Evolutionary conservation across 2,329 filamentous ascomycete genomes (phyloP), one percentile per base, ranked within the genome.

Genomic region (Macrophomina pseudophaseolina): DNA sequence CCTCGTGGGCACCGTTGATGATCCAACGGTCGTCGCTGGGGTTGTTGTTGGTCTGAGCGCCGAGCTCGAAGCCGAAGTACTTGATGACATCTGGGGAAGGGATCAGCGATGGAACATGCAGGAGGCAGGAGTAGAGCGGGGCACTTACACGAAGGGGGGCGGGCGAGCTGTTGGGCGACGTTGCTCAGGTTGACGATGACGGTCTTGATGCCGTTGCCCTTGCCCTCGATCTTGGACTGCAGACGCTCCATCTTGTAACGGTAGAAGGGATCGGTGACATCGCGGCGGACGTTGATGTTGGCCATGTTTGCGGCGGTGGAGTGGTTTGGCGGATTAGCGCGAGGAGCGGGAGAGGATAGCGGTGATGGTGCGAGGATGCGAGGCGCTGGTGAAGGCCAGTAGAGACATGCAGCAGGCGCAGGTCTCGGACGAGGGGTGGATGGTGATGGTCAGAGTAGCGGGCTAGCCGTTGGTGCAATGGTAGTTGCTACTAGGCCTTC

Each of bases 201-300:
- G 75, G 81, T 99, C 87, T 99, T 99, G 89, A 99, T 99, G 79
- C 95, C 95, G 85, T 99, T 99, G 73, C 95, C 95, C 84, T 99
- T 99, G 83, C 95, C 95, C 85, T 99, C 95, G 75, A 99, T 96
- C 87, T 99, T 99, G 81, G 95, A 97, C 86, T 97, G 93, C 79
- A 99, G 86, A 75, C 90, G 91, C 85, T 98, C 95, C 95, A 99
- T 99, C 89, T 99, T 99, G 90, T 99, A 99, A 82, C 95, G 95
- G 86, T 99, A 99, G 89, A 97, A 99, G 84, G 91, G 91, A 85
- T 99, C 95, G 86, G 90, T 91, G 85, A 97, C 91, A 91, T 98
- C 94, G 78, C 75, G 93, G 83, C 94, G 94, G 83, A 98, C 94
- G 84, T 99, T 99, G 88, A 99, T 87, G 85, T 92, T 94, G 87